These are phyloP conservation scores for Raphanus hybrid DNA, from an alignment of 441 rosid genomes.

Conservation along the genomic window DNA sequence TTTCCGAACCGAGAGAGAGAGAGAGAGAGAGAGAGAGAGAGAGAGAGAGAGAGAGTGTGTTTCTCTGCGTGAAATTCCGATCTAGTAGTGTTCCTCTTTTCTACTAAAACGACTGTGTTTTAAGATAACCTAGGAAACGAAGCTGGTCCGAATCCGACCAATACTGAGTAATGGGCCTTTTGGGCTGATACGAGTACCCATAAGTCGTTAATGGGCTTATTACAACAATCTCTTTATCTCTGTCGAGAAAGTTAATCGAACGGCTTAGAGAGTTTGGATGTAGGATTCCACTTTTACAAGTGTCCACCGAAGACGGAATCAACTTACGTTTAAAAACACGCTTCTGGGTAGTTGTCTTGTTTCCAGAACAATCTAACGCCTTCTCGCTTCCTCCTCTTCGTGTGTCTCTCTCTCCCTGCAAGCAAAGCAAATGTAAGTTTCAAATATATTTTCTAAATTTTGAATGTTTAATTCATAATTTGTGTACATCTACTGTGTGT, in stretches of 20 bases:
- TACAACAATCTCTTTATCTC: not conserved
- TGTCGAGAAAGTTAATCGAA: not conserved
- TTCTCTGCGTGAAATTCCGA: not conserved
- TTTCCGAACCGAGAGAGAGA: not conserved
- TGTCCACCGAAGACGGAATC: not conserved
- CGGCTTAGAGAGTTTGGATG: not conserved
- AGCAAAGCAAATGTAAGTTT: constrained; percentile 22
- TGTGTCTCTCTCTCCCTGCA: not conserved
- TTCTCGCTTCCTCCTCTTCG: not conserved
- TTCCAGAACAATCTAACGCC: constrained; percentile 40
- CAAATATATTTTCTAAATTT: not conserved
- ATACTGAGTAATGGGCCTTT: not conserved
- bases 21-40: not conserved
- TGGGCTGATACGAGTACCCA: not conserved
- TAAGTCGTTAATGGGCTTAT: not conserved
- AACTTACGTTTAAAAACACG: not conserved
- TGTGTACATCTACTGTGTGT: too few species aligned
- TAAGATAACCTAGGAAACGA: constrained; percentile 22
- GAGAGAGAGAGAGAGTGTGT: not conserved
- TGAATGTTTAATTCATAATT: too few species aligned
- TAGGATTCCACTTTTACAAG: constrained; percentile 18
- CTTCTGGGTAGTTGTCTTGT: constrained; percentile 2
- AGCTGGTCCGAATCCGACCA: not conserved
- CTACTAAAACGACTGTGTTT: constrained; percentile 35
- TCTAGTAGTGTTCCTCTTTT: constrained; percentile 10